Base-by-base conservation (phyloP, 345 rosid species). In the Raphanus sativus region DNA sequence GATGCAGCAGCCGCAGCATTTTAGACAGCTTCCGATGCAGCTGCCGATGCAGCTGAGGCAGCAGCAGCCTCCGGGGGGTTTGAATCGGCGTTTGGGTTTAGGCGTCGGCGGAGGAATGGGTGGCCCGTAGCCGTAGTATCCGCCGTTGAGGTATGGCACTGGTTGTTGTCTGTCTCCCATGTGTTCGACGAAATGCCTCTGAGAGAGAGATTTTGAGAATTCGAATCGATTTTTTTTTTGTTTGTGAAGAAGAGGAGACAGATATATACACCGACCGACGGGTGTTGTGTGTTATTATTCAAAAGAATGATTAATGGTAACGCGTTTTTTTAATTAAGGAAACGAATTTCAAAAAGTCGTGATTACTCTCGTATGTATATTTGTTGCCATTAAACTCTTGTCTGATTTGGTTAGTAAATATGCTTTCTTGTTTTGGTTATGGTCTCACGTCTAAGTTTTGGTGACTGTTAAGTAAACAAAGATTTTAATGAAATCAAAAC, bases 81-180 rank as follows among this genome's bases (percentile, higher is more conserved):
- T 73, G 7, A 65, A 86, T 40, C 87, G 77, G 77, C 85, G 89
- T 52, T 82, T 72, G 34, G 45, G 0, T 40, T 74, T 5, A 62
- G 83, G 48, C 13, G 48, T 6, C 13, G 88, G 80, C 0, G 91
- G 91, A 12, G 93, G 93, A 62, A 91, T 40, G 6, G 89, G 66
- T 1, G 95, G 90, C 8, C 97, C 97, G 63, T 91, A 87, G 10
- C 97, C 97, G 63, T 91, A 87, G 73, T 85, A 90, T 55, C 91
- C 93, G 0, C 93, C 93, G 77, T 85, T 90, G 13, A 91, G 73
- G 65, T 80, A 32, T 12, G 78, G 85, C 7, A 2, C 26, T 13
- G 77, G 85, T 11, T 38, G 45, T 38, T 75, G 48, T 65, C 29
- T 60, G 17, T 77, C 56, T 8, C 67, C 83, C 83, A 80, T 80